Evolutionary conservation across 305 asterid genomes (phyloP).

Genomic region (Fraxinus paxiana): DNA sequence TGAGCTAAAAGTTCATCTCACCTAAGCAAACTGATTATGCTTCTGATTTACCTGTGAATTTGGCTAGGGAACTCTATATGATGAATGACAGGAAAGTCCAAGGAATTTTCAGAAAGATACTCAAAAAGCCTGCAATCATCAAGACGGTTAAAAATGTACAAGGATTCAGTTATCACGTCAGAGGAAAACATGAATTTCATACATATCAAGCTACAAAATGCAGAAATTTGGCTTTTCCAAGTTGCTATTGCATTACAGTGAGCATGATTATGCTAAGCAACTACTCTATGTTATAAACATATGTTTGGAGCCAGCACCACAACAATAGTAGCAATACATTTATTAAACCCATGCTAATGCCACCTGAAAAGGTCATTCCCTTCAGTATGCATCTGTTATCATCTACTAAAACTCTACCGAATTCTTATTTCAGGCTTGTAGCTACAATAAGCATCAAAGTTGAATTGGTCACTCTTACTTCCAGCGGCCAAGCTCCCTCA

Average conservation of each 20-base stretch:
- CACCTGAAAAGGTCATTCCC: not conserved
- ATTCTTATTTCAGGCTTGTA: not conserved
- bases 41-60: conserved; percentile 64
- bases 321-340: not conserved
- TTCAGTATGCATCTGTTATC: not conserved
- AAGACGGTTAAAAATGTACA: not conserved
- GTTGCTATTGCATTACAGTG: not conserved
- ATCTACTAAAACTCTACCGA: not conserved
- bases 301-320: not conserved
- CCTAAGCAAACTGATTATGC: conserved; percentile 8
- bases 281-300: not conserved
- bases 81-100: conserved; percentile 87
- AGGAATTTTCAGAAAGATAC: conserved; percentile 74
- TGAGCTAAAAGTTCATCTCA: conserved; percentile 13
- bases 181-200: not conserved
- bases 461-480: not conserved
- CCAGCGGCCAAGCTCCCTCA: not conserved
- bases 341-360: not conserved
- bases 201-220: not conserved
- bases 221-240: not conserved
- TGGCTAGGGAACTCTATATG: conserved; percentile 71
- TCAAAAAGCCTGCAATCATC: conserved; percentile 78
- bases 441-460: not conserved
- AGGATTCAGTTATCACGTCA: not conserved
- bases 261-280: not conserved